Conservation (phyloP, 1,139 yeast genomes). For the Diutina rugosa region DNA sequence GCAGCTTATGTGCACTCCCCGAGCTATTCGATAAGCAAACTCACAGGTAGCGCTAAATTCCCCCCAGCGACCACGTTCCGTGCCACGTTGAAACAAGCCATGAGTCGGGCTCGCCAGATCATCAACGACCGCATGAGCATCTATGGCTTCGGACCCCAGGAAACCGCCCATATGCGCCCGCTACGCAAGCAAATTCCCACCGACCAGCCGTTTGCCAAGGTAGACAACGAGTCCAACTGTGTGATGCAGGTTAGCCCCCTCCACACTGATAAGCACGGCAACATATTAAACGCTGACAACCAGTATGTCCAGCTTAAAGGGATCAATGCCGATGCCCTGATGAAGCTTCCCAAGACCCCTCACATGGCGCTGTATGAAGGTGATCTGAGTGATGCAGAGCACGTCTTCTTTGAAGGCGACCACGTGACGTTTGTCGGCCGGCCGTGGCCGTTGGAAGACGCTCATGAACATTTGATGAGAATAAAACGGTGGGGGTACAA, state of each 20-base stretch:
- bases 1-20: background rate
- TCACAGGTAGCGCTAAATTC: background rate
- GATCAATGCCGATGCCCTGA: conserved; percentile 67
- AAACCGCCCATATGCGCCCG: conserved; percentile 6
- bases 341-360: conserved; percentile 59
- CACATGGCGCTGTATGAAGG: conserved; percentile 38
- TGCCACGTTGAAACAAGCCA: background rate
- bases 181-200: conserved; percentile 13
- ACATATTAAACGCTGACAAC: conserved; percentile 27
- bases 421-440: conserved; percentile 67
- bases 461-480: conserved; percentile 52
- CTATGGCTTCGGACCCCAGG: background rate
- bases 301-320: conserved; percentile 68
- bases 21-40: background rate
- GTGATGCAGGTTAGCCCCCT: conserved; percentile 4
- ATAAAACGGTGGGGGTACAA: conserved; percentile 78
- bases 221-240: conserved; percentile 7
- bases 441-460: conserved; percentile 68
- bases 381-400: conserved; percentile 25
- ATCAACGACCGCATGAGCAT: conserved; percentile 1
- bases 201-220: conserved; percentile 10
- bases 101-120: background rate
- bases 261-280: background rate
- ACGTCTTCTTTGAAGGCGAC: conserved; percentile 55
- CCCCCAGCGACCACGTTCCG: background rate